Evolutionary conservation across 2,329 filamentous ascomycete species (phyloP), one percentile per base, ranked within the genome.

Genomic region (Fusarium marasasianum): DNA sequence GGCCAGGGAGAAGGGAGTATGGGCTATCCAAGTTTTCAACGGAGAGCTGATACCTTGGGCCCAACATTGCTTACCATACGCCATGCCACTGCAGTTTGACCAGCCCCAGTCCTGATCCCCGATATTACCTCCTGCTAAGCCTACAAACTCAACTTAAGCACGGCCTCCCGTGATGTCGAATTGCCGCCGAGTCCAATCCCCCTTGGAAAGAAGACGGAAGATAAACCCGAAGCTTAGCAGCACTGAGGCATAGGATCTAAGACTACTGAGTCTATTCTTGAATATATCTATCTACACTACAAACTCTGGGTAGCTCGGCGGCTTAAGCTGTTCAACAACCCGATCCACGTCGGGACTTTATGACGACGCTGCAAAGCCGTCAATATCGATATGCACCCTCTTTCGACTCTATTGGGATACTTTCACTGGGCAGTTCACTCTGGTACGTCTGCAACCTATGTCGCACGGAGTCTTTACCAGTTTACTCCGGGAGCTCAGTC

Each of bases 261-360:
- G 2, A 2, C 1, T 33, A 33, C 31, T 33, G 1, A 2, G 31
- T 33, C 5, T 14, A 33, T 17, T 2, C 1, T 5, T 17, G 15
- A 11, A 12, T 7, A 43, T 6, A 4, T 43, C 41, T 17, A 10
- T 24, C 6, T 12, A 17, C 9, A 17, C 9, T 11, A 24, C 9
- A 17, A 24, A 17, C 15, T 17, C 41, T 12, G 2, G 4, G n/a
- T 41, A 33, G 33, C 33, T 33, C 33, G 33, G 13, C 33, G 33
- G 31, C 31, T 2, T 33, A 33, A 33, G 33, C 33, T 14, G 5
- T 33, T 1, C 31, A 33, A 33, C 5, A 14, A 13, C 31, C 12
- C 5, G 31, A 33, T 33, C 2, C 12, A 13, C 4, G 12, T 33
- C 31, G 31, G 31, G 31, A 2, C 1, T 33, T 2, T 6, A 33